phyloP scores from a whole-genome alignment of 2,329 filamentous ascomycete species.

The Pseudogymnoascus sp. region DNA sequence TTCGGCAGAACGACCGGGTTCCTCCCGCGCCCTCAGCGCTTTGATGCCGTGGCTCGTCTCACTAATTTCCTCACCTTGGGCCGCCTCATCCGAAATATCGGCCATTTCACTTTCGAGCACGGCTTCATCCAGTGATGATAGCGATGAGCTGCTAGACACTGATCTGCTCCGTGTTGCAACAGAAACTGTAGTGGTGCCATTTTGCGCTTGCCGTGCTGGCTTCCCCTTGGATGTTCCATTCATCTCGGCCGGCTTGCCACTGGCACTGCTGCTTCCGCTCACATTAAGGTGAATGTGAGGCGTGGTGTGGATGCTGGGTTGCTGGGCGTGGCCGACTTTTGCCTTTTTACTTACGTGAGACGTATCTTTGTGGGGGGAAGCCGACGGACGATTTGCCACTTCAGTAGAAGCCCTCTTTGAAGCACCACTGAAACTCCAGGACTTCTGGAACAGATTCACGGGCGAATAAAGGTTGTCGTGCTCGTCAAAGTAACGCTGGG shows the following conservation, averaged over 20 bases:
- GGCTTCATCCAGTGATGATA: conserved; percentile 30
- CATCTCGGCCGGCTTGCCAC: conserved; percentile 11
- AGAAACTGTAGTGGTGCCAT: not conserved
- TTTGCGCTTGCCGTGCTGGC: not conserved
- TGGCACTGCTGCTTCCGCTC: not conserved
- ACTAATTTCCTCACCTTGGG: not conserved
- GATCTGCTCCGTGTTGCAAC: conserved; percentile 19
- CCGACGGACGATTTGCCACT: conserved; percentile 3
- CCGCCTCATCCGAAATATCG: not conserved
- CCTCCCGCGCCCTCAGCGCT: not conserved
- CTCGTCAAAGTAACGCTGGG: not conserved
- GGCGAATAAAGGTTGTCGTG: conserved; percentile 5
- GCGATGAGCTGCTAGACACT: conserved; percentile 30
- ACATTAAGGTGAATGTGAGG: not conserved
- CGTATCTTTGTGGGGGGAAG: conserved; percentile 17
- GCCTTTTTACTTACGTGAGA: conserved; percentile 23
- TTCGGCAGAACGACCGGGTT: conserved; percentile 1
- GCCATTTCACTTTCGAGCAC: conserved; percentile 11
- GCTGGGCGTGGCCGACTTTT: conserved; percentile 18
- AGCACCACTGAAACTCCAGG: not conserved
- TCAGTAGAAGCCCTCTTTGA: conserved; percentile 3
- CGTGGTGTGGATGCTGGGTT: not conserved
- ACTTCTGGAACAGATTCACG: not conserved
- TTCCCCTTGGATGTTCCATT: conserved; percentile 14
- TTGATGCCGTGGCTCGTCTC: not conserved